phyloP scores from a whole-genome alignment of 2,329 filamentous ascomycete species.

The Colletotrichum endophyticum region DNA sequence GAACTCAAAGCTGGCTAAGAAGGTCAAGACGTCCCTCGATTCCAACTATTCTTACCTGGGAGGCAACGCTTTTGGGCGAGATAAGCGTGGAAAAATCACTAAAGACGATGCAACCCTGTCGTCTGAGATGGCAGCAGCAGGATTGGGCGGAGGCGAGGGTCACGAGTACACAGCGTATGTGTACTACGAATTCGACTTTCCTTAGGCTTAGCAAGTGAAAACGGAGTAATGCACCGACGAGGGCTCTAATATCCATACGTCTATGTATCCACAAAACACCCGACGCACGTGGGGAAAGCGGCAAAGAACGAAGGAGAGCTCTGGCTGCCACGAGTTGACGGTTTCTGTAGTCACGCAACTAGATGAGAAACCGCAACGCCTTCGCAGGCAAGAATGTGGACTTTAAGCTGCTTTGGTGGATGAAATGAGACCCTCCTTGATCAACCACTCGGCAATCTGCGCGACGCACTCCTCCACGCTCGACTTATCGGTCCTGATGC shows the following conservation, averaged over 20 bases:
- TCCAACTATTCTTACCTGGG: slow-evolving; percentile 88
- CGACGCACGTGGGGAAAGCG: neutral
- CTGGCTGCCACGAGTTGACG: neutral
- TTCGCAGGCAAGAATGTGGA: neutral
- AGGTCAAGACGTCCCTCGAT: slow-evolving; percentile 81
- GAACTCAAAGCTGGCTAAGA: slow-evolving; percentile 80
- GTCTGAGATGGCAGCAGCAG: slow-evolving; percentile 83
- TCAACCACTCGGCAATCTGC: slow-evolving; percentile 82
- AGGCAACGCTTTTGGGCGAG: slow-evolving; percentile 90
- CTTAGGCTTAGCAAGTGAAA: slow-evolving; percentile 28
- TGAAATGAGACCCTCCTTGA: slow-evolving; percentile 67
- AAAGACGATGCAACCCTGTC: slow-evolving; percentile 85
- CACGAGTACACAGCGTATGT: slow-evolving; percentile 95
- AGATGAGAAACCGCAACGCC: neutral
- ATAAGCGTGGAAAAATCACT: slow-evolving; percentile 90
- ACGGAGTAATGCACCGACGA: neutral
- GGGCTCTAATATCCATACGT: neutral
- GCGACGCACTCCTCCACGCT: slow-evolving; percentile 88
- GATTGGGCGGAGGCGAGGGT: slow-evolving; percentile 69
- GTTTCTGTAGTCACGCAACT: neutral
- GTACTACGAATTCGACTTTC: slow-evolving; percentile 92
- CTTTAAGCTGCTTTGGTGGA: slow-evolving; percentile 32
- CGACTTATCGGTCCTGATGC: slow-evolving; percentile 81
- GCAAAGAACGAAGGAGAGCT: neutral
- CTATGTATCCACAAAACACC: neutral